phyloP scores from a whole-genome alignment of 345 rosid genomes.

The Garcia nutans region DNA sequence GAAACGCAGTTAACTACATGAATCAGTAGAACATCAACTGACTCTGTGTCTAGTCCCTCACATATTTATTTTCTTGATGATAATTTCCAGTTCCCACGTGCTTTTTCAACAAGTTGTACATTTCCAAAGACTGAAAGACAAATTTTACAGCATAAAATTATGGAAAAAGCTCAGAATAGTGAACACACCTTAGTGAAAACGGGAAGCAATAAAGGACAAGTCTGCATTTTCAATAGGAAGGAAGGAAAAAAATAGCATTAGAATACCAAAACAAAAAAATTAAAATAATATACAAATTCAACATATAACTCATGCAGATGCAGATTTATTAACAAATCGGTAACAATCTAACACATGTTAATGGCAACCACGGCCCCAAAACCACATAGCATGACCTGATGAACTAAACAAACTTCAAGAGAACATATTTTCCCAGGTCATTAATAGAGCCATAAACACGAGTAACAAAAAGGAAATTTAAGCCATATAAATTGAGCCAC shows the following conservation, averaged over 20 bases:
- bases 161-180: neutral
- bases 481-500: too few species aligned
- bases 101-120: too few species aligned
- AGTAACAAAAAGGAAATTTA: neutral
- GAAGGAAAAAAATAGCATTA: conserved; percentile 3
- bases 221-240: conserved; percentile 42
- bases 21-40: neutral
- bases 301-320: neutral
- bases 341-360: neutral
- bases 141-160: neutral
- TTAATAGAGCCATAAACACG: neutral
- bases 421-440: neutral
- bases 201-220: conserved; percentile 90
- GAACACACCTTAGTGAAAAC: conserved; percentile 85
- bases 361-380: neutral
- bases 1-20: neutral
- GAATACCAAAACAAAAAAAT: neutral
- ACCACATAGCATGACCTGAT: neutral
- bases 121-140: neutral
- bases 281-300: neutral
- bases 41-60: neutral
- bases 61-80: neutral
- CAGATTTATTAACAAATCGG: neutral
- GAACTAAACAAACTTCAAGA: neutral
- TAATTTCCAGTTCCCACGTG: neutral